Percentiles rank a stretch among this genome's conserved stretches.
Conservation (phyloP, 2,329 filamentous ascomycete genomes). For the Calonectria pteridis region DNA sequence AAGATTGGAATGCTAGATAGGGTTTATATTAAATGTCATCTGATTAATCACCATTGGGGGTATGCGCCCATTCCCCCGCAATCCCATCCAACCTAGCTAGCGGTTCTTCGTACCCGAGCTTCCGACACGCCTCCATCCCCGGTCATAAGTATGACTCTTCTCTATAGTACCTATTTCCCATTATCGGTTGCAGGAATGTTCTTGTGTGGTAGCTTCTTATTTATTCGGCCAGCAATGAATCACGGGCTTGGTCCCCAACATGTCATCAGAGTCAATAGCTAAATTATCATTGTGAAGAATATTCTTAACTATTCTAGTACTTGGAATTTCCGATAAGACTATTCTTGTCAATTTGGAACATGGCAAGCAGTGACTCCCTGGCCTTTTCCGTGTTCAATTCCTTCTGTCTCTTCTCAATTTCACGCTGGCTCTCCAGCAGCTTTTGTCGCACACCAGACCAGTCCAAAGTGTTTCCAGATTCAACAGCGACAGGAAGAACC, state of each 20-base stretch:
- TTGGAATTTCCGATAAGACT: conserved; percentile 1
- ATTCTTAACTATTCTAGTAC: not conserved
- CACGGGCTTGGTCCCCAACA: not conserved
- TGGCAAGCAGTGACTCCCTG: conserved; percentile 13
- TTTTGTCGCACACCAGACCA: conserved; percentile 15
- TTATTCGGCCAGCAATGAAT: not conserved
- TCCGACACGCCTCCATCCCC: not conserved
- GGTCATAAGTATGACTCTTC: not conserved
- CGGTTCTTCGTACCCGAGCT: not conserved
- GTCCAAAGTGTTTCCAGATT: conserved; percentile 10
- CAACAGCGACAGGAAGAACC: conserved; percentile 14
- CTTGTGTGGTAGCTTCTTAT: not conserved
- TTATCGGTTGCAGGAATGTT: not conserved
- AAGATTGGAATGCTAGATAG: too few species aligned
- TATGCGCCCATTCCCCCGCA: not conserved
- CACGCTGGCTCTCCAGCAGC: conserved; percentile 19
- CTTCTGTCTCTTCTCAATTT: conserved; percentile 20
- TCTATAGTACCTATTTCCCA: not conserved
- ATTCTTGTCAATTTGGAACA: conserved; percentile 23
- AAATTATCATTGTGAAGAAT: not conserved
- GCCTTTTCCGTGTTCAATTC: conserved; percentile 19
- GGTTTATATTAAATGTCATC: not conserved
- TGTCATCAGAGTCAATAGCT: not conserved
- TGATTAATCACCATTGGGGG: not conserved
- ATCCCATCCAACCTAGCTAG: not conserved